These are phyloP conservation scores for Fusarium caatingaense DNA, from an alignment of 2,329 filamentous ascomycete genomes.

Conservation along the genomic window DNA sequence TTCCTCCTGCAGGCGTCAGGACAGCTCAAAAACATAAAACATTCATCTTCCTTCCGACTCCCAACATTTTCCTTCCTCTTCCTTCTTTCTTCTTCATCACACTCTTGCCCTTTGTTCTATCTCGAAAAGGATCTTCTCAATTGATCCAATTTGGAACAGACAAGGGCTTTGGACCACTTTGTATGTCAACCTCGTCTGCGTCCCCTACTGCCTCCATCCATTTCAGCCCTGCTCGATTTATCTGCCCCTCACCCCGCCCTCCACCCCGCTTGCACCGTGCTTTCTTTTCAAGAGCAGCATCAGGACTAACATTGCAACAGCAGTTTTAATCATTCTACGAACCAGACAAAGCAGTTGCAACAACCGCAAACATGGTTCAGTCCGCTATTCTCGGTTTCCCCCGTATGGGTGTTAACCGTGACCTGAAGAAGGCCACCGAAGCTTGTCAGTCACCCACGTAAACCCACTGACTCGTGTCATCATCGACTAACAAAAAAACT, in stretches of 20 bases:
- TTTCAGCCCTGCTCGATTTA: conserved; percentile 18
- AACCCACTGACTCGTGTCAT: conserved; percentile 50
- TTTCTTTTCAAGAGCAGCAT: conserved; percentile 11
- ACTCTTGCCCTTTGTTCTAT: conserved; percentile 41
- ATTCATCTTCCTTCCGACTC: conserved; percentile 38
- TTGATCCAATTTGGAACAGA: conserved; percentile 47
- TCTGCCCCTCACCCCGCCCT: conserved; percentile 43
- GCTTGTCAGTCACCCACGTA: conserved; percentile 71
- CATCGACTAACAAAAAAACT: conserved; percentile 39
- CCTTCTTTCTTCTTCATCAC: conserved; percentile 34
- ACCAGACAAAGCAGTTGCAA: conserved; percentile 43
- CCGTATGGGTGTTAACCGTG: conserved; percentile 97
- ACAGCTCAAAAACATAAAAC: conserved; percentile 34
- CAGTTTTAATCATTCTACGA: conserved; percentile 24
- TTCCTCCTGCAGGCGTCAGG: conserved; percentile 24
- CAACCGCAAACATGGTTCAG: conserved; percentile 68
- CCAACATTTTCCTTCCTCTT: conserved; percentile 36
- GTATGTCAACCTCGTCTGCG: conserved; percentile 34
- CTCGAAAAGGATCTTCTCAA: conserved; percentile 44
- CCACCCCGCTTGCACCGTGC: conserved; percentile 44
- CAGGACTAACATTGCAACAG: conserved; percentile 28
- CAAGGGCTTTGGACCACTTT: conserved; percentile 42
- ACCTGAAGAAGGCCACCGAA: conserved; percentile 99
- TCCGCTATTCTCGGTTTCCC: conserved; percentile 95
- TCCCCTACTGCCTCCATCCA: conserved; percentile 8